phyloP scores from a whole-genome alignment of 2,329 filamentous ascomycete genomes.

The Botryosphaeria agaves region DNA sequence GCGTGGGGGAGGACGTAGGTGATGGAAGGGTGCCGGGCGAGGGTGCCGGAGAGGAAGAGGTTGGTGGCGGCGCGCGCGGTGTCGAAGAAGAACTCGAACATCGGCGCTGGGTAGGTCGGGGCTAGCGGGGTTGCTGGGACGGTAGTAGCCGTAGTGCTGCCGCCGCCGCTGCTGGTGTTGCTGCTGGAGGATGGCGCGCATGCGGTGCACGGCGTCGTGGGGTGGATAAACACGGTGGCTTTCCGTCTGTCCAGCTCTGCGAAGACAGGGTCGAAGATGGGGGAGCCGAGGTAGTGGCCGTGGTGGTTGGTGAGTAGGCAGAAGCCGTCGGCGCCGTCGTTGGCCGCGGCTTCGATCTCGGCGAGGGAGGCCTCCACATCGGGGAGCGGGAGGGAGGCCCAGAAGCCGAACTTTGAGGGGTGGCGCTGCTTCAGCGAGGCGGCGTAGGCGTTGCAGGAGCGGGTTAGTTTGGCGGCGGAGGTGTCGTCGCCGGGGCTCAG shows the following conservation, averaged over 20 bases:
- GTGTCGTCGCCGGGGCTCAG: constrained; percentile 22
- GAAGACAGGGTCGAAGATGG: constrained; percentile 28
- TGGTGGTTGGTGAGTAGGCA: constrained; percentile 34
- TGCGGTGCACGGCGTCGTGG: constrained; percentile 30
- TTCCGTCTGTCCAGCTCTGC: constrained; percentile 27
- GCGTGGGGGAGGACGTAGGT: constrained; percentile 31
- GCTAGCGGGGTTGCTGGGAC: constrained; percentile 13
- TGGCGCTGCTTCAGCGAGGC: constrained; percentile 18
- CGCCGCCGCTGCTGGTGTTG: constrained; percentile 6
- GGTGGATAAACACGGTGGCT: constrained; percentile 36
- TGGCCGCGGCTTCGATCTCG: constrained; percentile 28
- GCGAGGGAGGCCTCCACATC: constrained; percentile 27
- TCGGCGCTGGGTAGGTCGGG: constrained; percentile 27
- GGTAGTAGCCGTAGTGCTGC: constrained; percentile 3
- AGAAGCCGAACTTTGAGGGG: constrained; percentile 31
- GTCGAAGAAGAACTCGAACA: constrained; percentile 37
- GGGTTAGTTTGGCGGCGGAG: constrained; percentile 19
- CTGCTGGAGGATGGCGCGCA: no score
- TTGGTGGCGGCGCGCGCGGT: constrained; percentile 30
- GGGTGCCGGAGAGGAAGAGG: constrained; percentile 29
- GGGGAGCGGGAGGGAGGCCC: constrained; percentile 35
- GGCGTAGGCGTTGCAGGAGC: constrained; percentile 24
- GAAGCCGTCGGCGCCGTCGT: constrained; percentile 32
- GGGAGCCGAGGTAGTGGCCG: constrained; percentile 34
- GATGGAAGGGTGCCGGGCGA: constrained; percentile 27